Base-by-base conservation (phyloP, 345 rosid genomes). In the Turritis glabra region DNA sequence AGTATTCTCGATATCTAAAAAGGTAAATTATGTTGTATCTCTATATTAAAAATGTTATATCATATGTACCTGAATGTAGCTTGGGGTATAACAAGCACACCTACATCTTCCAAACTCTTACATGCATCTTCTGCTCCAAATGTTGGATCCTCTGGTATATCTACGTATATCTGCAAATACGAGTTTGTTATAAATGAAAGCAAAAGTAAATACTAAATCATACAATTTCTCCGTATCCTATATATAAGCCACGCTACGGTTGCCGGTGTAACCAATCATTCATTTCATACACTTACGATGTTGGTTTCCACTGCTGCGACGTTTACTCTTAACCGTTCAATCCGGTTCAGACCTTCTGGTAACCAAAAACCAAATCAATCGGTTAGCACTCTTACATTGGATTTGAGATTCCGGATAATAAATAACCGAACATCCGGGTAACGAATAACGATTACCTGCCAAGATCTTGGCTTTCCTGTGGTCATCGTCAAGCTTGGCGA, bases 261-360 rank as follows among this genome's bases (percentile, higher is more conserved):
- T 33, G 53, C 25, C 18, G 2, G 53, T 62, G 15, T 32, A 63
- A 64, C 11, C 32, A 50, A 35, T 11, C 57, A 62, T 55, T 27
- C 27, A 10, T 7, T 54, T 15, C 35, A 51, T 18, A 21, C 44
- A 81, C 99, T 90, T 73, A 95, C 97, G 5, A 95, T 89, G 75
- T 95, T 92, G 54, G 97, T 95, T 81, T 92, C 94, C 61, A 92
- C 93, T 2, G 94, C 81, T 50, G 85, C 82, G 7, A 82, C 81
- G 67, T 95, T 79, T 68, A 85, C 89, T 62, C n/a, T 83, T 44
- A 95, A 77, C 67, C 91, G 92, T 72, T 85, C 87, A 62, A 95
- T 85, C 74, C 79, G 82, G 82, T 81, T 87, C 64, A 91, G 81
- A 43, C 92, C 96, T 77, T 89, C 97, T 90, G 82, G 48, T 17